phyloP scores from a whole-genome alignment of 2,329 filamentous ascomycete genomes.

The Teratosphaeriaceae sp. region DNA sequence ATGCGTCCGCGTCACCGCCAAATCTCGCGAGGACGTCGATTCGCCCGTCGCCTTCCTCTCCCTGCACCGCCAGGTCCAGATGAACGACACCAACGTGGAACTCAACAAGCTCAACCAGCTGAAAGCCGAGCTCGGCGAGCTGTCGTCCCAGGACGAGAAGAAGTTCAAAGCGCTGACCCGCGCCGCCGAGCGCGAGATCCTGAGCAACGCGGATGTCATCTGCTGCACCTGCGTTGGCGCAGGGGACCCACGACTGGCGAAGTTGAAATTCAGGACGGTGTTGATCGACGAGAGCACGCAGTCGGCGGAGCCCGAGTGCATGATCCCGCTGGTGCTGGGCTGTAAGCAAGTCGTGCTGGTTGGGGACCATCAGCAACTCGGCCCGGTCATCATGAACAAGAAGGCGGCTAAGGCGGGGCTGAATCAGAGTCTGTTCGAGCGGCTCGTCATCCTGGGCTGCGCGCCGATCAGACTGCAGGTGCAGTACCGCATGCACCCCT shows the following conservation, averaged over 20 bases:
- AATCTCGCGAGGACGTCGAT: conserved; percentile 96
- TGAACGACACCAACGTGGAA: conserved; percentile 95
- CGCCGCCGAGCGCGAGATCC: conserved; percentile 87
- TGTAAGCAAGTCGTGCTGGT: conserved; percentile 99
- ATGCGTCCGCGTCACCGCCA: conserved; percentile 95
- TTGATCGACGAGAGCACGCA: conserved; percentile 98
- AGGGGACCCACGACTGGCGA: conserved; percentile 87
- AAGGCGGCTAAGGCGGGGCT: conserved; percentile 96
- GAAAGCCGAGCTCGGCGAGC: conserved; percentile 83
- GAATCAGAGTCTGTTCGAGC: conserved; percentile 97
- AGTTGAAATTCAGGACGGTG: conserved; percentile 98
- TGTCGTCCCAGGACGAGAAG: conserved; percentile 96
- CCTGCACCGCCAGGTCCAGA: conserved; percentile 88
- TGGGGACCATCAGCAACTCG: conserved; percentile 95
- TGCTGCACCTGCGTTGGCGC: conserved; percentile 98
- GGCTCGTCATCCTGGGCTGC: conserved; percentile 84
- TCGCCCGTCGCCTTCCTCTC: conserved; percentile 96
- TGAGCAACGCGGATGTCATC: conserved; percentile 93
- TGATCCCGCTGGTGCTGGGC: conserved; percentile 94
- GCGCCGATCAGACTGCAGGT: conserved; percentile 90
- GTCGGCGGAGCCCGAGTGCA: conserved; percentile 95
- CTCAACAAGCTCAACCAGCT: conserved; percentile 87
- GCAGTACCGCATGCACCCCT: conserved; percentile 99
- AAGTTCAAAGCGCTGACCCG: conserved; percentile 95
- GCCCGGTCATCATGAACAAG: conserved; percentile 99